These are phyloP conservation scores for Tetrapisispora iriomotensis DNA, from an alignment of 805 yeast species.

Conservation along the genomic window DNA sequence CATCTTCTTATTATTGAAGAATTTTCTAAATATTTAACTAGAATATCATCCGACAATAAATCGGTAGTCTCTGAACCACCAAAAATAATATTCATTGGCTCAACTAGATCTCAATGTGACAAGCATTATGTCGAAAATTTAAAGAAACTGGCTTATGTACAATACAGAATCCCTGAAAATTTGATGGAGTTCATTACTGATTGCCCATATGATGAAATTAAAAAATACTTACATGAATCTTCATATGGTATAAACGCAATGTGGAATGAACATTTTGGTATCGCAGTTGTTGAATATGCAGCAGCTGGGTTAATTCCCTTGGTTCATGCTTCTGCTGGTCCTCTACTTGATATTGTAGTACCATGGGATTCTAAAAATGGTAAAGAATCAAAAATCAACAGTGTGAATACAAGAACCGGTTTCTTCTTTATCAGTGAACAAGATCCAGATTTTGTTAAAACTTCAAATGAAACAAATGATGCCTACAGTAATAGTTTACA, in stretches of 20 bases:
- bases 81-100: constrained; percentile 67
- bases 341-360: constrained; percentile 73
- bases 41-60: constrained; percentile 1
- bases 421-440: constrained; percentile 60
- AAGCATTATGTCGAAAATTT: constrained; percentile 46
- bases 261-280: constrained; percentile 99
- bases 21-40: constrained; percentile 44
- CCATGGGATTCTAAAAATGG: constrained; percentile 34
- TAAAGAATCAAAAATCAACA: constrained; percentile 20
- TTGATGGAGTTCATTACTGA: constrained; percentile 54
- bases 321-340: constrained; percentile 95
- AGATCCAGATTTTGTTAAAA: constrained; percentile 57
- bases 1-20: constrained; percentile 61
- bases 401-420: constrained; percentile 51
- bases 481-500: constrained; percentile 28
- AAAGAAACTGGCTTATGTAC: constrained; percentile 32
- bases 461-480: not conserved
- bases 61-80: constrained; percentile 30
- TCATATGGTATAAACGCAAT: constrained; percentile 83
- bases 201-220: constrained; percentile 58
- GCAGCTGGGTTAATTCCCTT: constrained; percentile 81
- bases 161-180: constrained; percentile 33
- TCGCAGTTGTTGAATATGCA: constrained; percentile 88
- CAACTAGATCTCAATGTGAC: constrained; percentile 67
- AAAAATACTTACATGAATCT: constrained; percentile 42